Evolutionary conservation across 1,284 basidiomycete genomes (phyloP), one percentile per base, ranked within the genome.

Genomic region (Fistulinella staudtii): DNA sequence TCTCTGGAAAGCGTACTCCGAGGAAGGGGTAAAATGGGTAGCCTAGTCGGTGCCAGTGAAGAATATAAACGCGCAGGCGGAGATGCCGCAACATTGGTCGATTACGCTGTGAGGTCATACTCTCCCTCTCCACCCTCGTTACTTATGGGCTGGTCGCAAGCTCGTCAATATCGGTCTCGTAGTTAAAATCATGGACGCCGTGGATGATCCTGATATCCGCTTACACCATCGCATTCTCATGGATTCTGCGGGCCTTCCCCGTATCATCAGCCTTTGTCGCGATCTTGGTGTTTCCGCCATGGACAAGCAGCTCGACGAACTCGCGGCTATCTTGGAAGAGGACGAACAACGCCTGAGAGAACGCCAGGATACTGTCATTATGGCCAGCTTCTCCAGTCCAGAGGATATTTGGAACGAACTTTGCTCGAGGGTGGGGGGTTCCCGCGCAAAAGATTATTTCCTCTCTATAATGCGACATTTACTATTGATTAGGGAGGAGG

Each of bases 21-120:
- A 36, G 93, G 93, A 1, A 73, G 93, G 47, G 95, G 96, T 1
- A 88, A 85, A 64, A 95, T 98, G 92, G 95, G 95, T 2, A 95
- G 89, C 60, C 68, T 89, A 38, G 95, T 99, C 8, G 95, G 96
- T 3, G 90, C 92, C 8, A 94, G 92, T 54, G 89, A 94, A 27
- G 91, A 96, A 51, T 78, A 95, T 47, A 82, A 77, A 60, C 81
- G 79, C 41, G 72, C 74, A 36, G 80, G 76, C 35, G 82, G 80
- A 38, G 72, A 75, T 33, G 82, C 86, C 49, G 77, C 73, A 29
- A 79, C 76, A 33, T 66, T 93, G 48, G 85, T 86, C 52, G 92
- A 94, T 46, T 94, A 92, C 56, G 85, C 86, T 60, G 87, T 94
- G 56, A 63, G 84, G 72, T 54, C 51, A 56, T 57, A 42, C 33